Percentiles rank a stretch among this genome's conserved stretches.
Conservation (phyloP, 2,329 filamentous ascomycete species). For the Stachybotrys elegans region DNA sequence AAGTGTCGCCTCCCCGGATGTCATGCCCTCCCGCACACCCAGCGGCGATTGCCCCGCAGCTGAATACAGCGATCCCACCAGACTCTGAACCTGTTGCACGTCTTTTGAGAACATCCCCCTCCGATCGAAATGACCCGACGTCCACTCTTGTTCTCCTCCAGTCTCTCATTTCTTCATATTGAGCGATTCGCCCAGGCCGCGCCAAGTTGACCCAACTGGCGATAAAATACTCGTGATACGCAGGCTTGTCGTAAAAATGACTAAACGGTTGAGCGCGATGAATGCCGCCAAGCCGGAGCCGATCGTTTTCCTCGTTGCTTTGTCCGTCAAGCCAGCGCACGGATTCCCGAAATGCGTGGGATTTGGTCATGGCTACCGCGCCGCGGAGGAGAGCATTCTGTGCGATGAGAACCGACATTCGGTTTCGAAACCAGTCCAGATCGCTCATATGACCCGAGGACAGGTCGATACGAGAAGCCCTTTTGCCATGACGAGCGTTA, state of each 20-base stretch:
- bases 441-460: conserved; percentile 7
- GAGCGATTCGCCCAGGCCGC: too few species aligned
- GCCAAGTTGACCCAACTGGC: conserved; percentile 18
- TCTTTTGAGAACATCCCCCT: too few species aligned
- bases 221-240: conserved; percentile 22
- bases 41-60: too few species aligned
- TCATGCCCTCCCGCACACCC: too few species aligned
- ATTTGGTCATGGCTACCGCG: conserved; percentile 30
- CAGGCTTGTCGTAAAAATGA: conserved; percentile 29
- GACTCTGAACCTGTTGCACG: too few species aligned
- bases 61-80: too few species aligned
- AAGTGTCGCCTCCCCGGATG: too few species aligned
- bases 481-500: too few species aligned
- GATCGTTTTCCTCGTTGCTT: conserved; percentile 15
- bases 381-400: conserved; percentile 22
- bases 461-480: background rate
- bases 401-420: conserved; percentile 27
- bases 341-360: conserved; percentile 17
- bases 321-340: conserved; percentile 28
- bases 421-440: conserved; percentile 19
- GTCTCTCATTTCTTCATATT: too few species aligned
- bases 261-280: conserved; percentile 36
- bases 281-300: conserved; percentile 35
- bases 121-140: too few species aligned
- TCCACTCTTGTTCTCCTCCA: too few species aligned